Conservation (phyloP, 2,329 filamentous ascomycete genomes). For the Elsinoe fawcettii region DNA sequence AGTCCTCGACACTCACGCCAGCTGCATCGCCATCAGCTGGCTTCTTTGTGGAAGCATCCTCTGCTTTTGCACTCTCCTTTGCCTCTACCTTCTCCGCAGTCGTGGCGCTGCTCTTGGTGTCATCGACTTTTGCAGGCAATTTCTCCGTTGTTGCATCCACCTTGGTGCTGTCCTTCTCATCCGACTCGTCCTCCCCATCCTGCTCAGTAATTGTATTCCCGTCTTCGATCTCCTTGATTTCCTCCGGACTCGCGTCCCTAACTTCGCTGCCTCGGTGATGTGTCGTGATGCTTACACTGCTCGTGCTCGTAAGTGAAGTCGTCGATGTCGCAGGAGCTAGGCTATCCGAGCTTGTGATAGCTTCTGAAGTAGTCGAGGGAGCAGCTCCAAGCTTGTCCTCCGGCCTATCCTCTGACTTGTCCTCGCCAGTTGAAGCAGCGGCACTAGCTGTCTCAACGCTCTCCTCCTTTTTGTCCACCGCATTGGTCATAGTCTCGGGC, state of each 20-base stretch:
- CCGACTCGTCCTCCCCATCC: slow-evolving; percentile 21
- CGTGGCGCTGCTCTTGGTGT: not conserved
- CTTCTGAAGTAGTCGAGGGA: slow-evolving; percentile 11
- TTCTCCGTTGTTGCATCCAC: slow-evolving; percentile 18
- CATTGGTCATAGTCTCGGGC: slow-evolving; percentile 25
- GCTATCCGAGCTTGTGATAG: slow-evolving; percentile 2
- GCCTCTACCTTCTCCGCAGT: not conserved
- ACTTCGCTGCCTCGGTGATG: slow-evolving; percentile 25
- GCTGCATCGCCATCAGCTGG: slow-evolving; percentile 27
- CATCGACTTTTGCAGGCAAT: not conserved
- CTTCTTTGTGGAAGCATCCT: slow-evolving; percentile 22
- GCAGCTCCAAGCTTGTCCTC: too few relatives aligned
- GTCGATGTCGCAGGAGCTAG: slow-evolving; percentile 16
- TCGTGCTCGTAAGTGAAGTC: slow-evolving; percentile 5
- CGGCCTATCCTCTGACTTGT: not conserved
- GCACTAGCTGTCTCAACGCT: slow-evolving; percentile 18
- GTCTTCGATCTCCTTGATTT: slow-evolving; percentile 29
- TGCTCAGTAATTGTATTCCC: slow-evolving; percentile 26
- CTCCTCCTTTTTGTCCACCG: slow-evolving; percentile 24
- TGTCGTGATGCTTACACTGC: slow-evolving; percentile 8
- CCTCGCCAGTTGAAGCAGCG: not conserved
- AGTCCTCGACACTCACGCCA: slow-evolving; percentile 33
- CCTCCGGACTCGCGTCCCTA: slow-evolving; percentile 23
- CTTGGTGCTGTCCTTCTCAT: slow-evolving; percentile 18
- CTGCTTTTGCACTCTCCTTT: slow-evolving; percentile 19